These are phyloP conservation scores for Suillus hirtellus DNA, from an alignment of 768 basidiomycete species.

Conservation along the genomic window DNA sequence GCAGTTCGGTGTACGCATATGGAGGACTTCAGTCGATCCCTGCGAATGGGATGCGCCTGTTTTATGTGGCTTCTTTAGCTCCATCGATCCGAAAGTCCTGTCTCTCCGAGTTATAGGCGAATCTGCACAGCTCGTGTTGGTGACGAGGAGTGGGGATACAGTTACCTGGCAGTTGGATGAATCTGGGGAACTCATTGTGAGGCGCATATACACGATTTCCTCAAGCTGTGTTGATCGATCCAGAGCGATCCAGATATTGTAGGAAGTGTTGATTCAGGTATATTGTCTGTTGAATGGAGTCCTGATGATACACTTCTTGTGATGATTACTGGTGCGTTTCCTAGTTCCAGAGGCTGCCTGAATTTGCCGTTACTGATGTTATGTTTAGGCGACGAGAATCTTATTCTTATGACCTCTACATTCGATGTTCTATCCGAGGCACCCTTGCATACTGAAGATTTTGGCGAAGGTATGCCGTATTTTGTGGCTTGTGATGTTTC, in stretches of 20 bases:
- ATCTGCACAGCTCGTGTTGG: conserved; percentile 58
- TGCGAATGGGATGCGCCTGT: conserved; percentile 19
- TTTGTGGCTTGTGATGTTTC: neutral
- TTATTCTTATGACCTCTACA: conserved; percentile 84
- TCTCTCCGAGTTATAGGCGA: conserved; percentile 74
- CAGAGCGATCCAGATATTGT: conserved; percentile 61
- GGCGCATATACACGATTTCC: conserved; percentile 16
- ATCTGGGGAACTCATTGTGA: conserved; percentile 41
- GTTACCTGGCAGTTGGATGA: conserved; percentile 61
- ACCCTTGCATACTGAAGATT: conserved; percentile 68
- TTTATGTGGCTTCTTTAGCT: conserved; percentile 27
- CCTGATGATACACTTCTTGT: conserved; percentile 89
- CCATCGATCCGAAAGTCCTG: conserved; percentile 46
- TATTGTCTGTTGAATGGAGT: conserved; percentile 83
- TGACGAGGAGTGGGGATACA: conserved; percentile 84
- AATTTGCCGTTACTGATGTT: neutral
- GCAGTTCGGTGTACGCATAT: conserved; percentile 59
- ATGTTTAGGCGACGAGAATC: conserved; percentile 63
- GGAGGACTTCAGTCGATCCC: conserved; percentile 36
- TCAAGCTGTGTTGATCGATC: neutral
- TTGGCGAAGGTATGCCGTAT: conserved; percentile 67
- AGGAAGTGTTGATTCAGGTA: conserved; percentile 83
- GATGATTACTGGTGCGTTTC: conserved; percentile 68
- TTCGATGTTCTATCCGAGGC: conserved; percentile 89
- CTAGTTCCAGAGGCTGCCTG: neutral